Percentiles rank a stretch among this genome's conserved stretches.
Evolutionary conservation across 257 asterid species (phyloP).

Genomic region (Ajuga chamaepitys): DNA sequence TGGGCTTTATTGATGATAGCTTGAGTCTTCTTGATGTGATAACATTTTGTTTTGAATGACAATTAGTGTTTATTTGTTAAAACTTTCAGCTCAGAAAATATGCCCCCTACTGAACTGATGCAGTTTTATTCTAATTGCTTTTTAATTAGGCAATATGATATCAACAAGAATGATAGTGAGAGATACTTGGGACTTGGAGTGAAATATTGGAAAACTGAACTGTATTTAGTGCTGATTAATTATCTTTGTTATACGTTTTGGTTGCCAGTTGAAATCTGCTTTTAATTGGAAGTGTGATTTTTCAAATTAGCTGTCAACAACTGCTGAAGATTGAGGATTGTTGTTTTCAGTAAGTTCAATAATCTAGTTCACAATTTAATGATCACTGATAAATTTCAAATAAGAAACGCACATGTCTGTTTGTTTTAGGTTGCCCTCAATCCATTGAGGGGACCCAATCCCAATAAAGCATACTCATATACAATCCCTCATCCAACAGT

Average conservation of each 20-base stretch:
- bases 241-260: neutral
- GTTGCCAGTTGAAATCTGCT: neutral
- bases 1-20: neutral
- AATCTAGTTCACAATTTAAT: neutral
- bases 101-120: neutral
- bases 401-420: no score
- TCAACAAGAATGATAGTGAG: neutral
- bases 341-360: neutral
- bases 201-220: neutral
- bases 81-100: neutral
- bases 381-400: neutral
- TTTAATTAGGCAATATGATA: neutral
- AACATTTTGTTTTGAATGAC: neutral
- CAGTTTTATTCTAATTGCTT: neutral
- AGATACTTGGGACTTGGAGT: neutral
- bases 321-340: neutral
- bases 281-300: neutral
- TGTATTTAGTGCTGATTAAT: neutral
- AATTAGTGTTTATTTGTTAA: neutral
- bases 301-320: neutral
- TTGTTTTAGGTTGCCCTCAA: no score
- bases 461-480: no score
- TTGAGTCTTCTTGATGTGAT: neutral
- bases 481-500: no score
- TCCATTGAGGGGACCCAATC: no score